Evolutionary conservation across 495 filamentous ascomycete genomes (phyloP).

Genomic region (Neurospora sp.): DNA sequence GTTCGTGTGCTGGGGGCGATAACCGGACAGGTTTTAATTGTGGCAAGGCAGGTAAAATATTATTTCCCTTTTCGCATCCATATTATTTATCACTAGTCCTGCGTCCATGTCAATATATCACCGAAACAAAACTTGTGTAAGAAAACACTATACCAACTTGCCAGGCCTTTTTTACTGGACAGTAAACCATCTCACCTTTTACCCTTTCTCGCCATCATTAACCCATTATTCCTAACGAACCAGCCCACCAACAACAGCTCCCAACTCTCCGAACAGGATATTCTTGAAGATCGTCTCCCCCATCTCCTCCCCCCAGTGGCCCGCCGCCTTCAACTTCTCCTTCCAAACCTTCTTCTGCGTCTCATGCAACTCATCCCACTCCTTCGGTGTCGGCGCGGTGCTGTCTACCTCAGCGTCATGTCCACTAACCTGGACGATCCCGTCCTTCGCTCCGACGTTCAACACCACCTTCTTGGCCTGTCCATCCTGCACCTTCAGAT

Average conservation of each 20-base stretch:
- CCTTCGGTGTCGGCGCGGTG: conserved; percentile 26
- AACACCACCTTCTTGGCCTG: conserved; percentile 7
- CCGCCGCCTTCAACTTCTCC: conserved; percentile 53
- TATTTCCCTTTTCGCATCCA: neutral
- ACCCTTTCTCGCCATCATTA: neutral
- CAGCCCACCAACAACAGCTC: conserved; percentile 42
- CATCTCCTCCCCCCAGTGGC: conserved; percentile 62
- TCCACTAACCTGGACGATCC: conserved; percentile 24
- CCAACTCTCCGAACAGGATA: conserved; percentile 64
- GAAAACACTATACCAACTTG: neutral
- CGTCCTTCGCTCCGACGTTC: conserved; percentile 12
- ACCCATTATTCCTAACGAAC: conserved; percentile 22
- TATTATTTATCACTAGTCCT: neutral
- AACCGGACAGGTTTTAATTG: neutral
- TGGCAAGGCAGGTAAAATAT: neutral
- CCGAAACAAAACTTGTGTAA: neutral
- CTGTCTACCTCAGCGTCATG: conserved; percentile 32
- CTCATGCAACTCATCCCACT: conserved; percentile 55
- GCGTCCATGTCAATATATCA: neutral
- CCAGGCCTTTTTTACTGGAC: neutral
- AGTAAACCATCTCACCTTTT: neutral
- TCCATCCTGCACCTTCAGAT: neutral
- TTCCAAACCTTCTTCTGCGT: conserved; percentile 59
- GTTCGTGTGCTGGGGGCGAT: neutral
- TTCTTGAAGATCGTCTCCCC: conserved; percentile 64